Conservation (phyloP, 768 basidiomycete genomes). For the Tricholoma saponaceum region DNA sequence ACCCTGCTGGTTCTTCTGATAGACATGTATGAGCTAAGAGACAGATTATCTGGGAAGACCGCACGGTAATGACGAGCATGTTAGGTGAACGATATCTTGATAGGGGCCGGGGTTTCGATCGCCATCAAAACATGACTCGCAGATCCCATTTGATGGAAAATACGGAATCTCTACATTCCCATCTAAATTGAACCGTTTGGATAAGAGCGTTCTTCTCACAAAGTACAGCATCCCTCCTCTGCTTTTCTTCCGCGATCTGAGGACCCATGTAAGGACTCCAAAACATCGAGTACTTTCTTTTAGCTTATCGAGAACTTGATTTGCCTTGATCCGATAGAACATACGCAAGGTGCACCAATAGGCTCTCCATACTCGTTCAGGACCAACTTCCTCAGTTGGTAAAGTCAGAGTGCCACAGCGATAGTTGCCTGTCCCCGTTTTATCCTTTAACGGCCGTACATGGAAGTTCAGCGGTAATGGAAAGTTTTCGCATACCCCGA, state of each 20-base stretch:
- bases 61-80: conserved; percentile 36
- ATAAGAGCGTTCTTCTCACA: conserved; percentile 25
- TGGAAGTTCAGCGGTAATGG: conserved; percentile 46
- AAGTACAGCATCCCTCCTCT: conserved; percentile 18
- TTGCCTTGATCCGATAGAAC: conserved; percentile 23
- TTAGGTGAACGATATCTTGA: conserved; percentile 25
- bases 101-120: conserved; percentile 41
- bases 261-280: conserved; percentile 43
- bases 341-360: conserved; percentile 14
- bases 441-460: conserved; percentile 43
- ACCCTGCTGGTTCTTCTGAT: conserved; percentile 30
- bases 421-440: conserved; percentile 24
- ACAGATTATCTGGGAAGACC: conserved; percentile 38
- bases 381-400: too few species aligned
- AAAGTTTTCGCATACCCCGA: conserved; percentile 29
- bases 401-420: conserved; percentile 30
- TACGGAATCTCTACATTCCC: conserved; percentile 54
- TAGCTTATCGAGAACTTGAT: conserved; percentile 31
- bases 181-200: conserved; percentile 49
- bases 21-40: conserved; percentile 32
- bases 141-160: conserved; percentile 58
- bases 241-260: conserved; percentile 26
- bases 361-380: conserved; percentile 29
- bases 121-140: conserved; percentile 28
- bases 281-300: conserved; percentile 23